Conservation (phyloP, 768 basidiomycete species). For the Phaeotremella fagi region DNA sequence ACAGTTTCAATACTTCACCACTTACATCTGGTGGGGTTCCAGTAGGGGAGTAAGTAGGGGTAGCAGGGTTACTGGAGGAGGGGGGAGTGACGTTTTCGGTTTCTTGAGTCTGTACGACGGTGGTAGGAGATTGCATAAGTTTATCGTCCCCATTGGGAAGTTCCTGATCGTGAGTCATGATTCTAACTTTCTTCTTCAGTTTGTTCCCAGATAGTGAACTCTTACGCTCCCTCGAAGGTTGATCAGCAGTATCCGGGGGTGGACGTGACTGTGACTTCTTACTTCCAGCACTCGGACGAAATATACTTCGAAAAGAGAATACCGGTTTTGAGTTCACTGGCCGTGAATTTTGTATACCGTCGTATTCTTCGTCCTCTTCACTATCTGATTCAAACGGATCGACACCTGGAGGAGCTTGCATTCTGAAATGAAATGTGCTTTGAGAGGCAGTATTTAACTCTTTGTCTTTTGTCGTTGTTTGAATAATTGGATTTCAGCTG, state of each 20-base stretch:
- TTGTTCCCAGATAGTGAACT: background rate
- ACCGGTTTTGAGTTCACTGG: constrained; percentile 4
- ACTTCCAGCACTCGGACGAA: background rate
- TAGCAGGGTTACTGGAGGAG: background rate
- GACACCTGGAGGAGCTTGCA: constrained; percentile 21
- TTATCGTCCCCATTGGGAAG: background rate
- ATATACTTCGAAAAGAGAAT: constrained; percentile 19
- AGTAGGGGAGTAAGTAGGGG: background rate
- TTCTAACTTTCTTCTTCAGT: constrained; percentile 18
- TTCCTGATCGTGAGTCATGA: constrained; percentile 7
- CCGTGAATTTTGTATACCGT: constrained; percentile 3
- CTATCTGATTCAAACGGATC: too few relatives aligned
- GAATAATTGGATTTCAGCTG: too few relatives aligned
- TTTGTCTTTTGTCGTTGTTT: too few relatives aligned
- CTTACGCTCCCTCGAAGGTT: too few relatives aligned
- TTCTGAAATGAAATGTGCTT: too few relatives aligned
- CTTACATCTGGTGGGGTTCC: background rate
- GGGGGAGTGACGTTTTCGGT: too few relatives aligned
- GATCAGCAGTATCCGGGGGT: background rate
- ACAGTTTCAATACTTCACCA: background rate
- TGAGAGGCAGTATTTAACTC: too few relatives aligned
- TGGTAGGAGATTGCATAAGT: background rate
- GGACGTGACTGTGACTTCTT: background rate
- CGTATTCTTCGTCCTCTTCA: constrained; percentile 12
- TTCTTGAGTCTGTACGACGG: too few relatives aligned